Conservation (phyloP, 2,329 filamentous ascomycete species). For the Aspergillus sp. region DNA sequence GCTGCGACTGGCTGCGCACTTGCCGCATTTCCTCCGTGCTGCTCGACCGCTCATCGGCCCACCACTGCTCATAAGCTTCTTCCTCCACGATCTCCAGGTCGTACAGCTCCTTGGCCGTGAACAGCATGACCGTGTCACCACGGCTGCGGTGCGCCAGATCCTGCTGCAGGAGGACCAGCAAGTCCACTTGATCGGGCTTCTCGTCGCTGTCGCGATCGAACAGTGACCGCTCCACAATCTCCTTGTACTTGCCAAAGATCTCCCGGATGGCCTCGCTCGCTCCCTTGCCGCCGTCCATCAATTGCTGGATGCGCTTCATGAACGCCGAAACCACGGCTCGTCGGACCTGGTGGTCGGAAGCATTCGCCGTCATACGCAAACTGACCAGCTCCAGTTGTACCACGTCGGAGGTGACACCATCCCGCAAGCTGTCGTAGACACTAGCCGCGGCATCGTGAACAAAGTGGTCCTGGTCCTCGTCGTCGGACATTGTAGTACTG, state of each 20-base stretch:
- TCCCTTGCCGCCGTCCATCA: slow-evolving; percentile 61
- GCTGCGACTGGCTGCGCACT: slow-evolving; percentile 72
- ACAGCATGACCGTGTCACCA: slow-evolving; percentile 70
- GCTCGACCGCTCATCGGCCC: slow-evolving; percentile 71
- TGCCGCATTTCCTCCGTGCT: slow-evolving; percentile 68
- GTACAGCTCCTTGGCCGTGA: slow-evolving; percentile 81
- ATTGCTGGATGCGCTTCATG: slow-evolving; percentile 74
- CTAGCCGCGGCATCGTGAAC: slow-evolving; percentile 84
- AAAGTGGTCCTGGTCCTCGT: slow-evolving; percentile 66
- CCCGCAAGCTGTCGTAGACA: slow-evolving; percentile 80
- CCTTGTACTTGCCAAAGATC: slow-evolving; percentile 65
- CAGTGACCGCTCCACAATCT: slow-evolving; percentile 60
- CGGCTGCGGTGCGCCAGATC: slow-evolving; percentile 69
- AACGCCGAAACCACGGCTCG: slow-evolving; percentile 84
- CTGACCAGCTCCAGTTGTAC: slow-evolving; percentile 93
- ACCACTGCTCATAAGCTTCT: slow-evolving; percentile 87
- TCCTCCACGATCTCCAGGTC: slow-evolving; percentile 83
- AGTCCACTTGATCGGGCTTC: slow-evolving; percentile 77
- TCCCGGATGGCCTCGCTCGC: slow-evolving; percentile 66
- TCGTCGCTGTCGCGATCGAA: slow-evolving; percentile 56
- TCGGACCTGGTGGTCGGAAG: slow-evolving; percentile 84
- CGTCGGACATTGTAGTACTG: slow-evolving; percentile 69
- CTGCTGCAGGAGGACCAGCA: slow-evolving; percentile 77
- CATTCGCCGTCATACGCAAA: slow-evolving; percentile 86
- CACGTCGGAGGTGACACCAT: slow-evolving; percentile 72